Percentiles rank a stretch among this genome's conserved stretches.
Conservation (phyloP, 2,329 filamentous ascomycete genomes). For the Cladosporium sp. region DNA sequence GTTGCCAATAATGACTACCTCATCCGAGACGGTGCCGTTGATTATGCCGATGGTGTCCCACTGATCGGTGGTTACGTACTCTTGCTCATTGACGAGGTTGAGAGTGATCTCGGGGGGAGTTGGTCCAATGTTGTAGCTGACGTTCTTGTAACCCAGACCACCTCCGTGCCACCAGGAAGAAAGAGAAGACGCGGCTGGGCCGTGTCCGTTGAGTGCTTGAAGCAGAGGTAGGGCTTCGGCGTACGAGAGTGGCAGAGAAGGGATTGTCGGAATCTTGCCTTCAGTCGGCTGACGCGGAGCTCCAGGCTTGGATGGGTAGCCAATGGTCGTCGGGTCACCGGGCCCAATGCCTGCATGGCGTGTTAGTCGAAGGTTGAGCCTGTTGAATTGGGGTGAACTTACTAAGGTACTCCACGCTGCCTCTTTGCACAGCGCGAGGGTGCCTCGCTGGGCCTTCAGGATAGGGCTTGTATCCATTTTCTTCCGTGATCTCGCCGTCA, state of each 20-base stretch:
- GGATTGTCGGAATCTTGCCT: conserved; percentile 74
- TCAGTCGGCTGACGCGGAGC: conserved; percentile 71
- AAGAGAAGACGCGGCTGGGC: conserved; percentile 73
- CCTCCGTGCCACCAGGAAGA: conserved; percentile 69
- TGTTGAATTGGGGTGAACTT: conserved; percentile 22
- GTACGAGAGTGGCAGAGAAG: conserved; percentile 89
- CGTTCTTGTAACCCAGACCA: conserved; percentile 75
- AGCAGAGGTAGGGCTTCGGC: conserved; percentile 81
- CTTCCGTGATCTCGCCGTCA: conserved; percentile 77
- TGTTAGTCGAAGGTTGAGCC: not conserved
- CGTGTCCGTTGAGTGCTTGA: conserved; percentile 86
- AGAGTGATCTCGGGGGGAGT: conserved; percentile 66
- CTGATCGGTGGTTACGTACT: conserved; percentile 51
- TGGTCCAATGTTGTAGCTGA: conserved; percentile 82
- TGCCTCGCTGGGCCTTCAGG: conserved; percentile 84
- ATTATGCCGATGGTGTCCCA: conserved; percentile 86
- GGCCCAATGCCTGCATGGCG: conserved; percentile 53
- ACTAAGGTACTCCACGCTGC: conserved; percentile 68
- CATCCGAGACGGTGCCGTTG: conserved; percentile 80
- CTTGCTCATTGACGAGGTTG: conserved; percentile 52
- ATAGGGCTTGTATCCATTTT: conserved; percentile 76
- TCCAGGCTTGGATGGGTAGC: conserved; percentile 91
- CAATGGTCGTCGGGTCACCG: conserved; percentile 84
- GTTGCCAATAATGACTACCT: conserved; percentile 88
- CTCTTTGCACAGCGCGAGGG: conserved; percentile 85